Base-by-base conservation (phyloP, 305 asterid genomes). In the Andrographis paniculata region DNA sequence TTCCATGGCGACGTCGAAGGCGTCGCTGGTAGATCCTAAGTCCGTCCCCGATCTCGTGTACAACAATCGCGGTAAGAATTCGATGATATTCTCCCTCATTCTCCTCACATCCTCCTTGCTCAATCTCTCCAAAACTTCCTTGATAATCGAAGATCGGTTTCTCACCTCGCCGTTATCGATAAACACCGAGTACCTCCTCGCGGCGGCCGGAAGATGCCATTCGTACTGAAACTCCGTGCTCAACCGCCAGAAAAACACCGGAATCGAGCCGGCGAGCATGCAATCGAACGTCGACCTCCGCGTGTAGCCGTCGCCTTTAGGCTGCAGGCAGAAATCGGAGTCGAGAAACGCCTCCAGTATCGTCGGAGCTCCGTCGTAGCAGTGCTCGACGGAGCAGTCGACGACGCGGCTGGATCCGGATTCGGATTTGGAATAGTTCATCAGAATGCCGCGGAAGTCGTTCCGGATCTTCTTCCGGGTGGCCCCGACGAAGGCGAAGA, bases 241-340 rank as follows among this genome's bases (percentile, higher is more conserved):
- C 17, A 63, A 66, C 14, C 21, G 49, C 91, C 84, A 83, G 19
- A 83, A 83, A 49, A 48, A 83, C 1, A 83, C 80, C 9, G 91
- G 94, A 8, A 83, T 83, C 1, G 91, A 64, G 17, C 94, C 94
- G n/a, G 84, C 89, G 30, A 79, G 36, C 87, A 83, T 67, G 46
- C 94, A 83, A 61, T 79, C 94, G 54, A 59, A 83, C 1, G 73
- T 61, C 10, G 94, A 83, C 36, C 91, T 53, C 31, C 94, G 50
- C 0, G 94, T 83, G 1, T 24, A 66, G 8, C 94, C 89, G 45
- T 83, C 94, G 2, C 94, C 94, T 52, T 75, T 79, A 0, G 91
- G 94, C 46, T 82, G 94, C 0, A 82, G 48, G 42, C 94, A 82
- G 35, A 82, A 82, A 30, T 79, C 82, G 0, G 91, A 74, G 43